Percentiles rank a stretch among this genome's conserved stretches.
Evolutionary conservation across 1,284 basidiomycete species (phyloP).

Genomic region (Sanguinoderma infundibulare): DNA sequence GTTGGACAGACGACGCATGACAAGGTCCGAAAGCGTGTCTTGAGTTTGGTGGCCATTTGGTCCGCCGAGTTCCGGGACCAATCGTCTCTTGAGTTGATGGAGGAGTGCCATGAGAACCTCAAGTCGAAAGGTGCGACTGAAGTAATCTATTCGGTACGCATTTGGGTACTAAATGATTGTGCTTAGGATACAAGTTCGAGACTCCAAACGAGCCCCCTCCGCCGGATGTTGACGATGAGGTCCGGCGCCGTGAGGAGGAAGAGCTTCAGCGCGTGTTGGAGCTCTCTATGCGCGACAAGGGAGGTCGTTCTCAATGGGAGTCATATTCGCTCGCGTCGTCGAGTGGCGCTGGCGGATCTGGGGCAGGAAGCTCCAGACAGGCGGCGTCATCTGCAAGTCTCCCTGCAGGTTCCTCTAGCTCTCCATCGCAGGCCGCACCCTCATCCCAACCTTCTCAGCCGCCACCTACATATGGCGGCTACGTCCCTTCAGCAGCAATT

Average conservation of each 20-base stretch:
- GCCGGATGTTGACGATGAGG: slow-evolving; percentile 77
- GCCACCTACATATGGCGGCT: slow-evolving; percentile 35
- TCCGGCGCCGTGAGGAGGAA: slow-evolving; percentile 85
- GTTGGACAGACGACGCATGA: slow-evolving; percentile 79
- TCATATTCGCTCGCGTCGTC: slow-evolving; percentile 45
- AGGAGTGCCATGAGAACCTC: slow-evolving; percentile 85
- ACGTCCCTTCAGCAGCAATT: slow-evolving; percentile 36
- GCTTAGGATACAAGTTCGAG: slow-evolving; percentile 74
- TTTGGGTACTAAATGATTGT: not conserved
- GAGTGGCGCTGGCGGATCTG: slow-evolving; percentile 46
- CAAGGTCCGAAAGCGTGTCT: slow-evolving; percentile 81
- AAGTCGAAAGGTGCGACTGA: slow-evolving; percentile 75
- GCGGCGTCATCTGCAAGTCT: slow-evolving; percentile 28
- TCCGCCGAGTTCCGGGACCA: slow-evolving; percentile 85
- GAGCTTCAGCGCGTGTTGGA: slow-evolving; percentile 91
- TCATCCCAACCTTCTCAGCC: slow-evolving; percentile 18
- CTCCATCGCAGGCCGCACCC: slow-evolving; percentile 4
- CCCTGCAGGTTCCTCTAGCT: slow-evolving; percentile 28
- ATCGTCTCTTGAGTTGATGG: slow-evolving; percentile 86
- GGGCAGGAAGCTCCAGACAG: slow-evolving; percentile 32
- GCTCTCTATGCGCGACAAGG: slow-evolving; percentile 87
- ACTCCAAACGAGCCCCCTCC: slow-evolving; percentile 67
- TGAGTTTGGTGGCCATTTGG: slow-evolving; percentile 85
- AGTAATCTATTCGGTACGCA: not conserved
- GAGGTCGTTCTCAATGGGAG: slow-evolving; percentile 67